A percentile compares a stretch with the other conserved stretches of the same genome.
Conservation (phyloP, 108 stramenopile genomes). For the Cyclostephanos invisitatus region DNA sequence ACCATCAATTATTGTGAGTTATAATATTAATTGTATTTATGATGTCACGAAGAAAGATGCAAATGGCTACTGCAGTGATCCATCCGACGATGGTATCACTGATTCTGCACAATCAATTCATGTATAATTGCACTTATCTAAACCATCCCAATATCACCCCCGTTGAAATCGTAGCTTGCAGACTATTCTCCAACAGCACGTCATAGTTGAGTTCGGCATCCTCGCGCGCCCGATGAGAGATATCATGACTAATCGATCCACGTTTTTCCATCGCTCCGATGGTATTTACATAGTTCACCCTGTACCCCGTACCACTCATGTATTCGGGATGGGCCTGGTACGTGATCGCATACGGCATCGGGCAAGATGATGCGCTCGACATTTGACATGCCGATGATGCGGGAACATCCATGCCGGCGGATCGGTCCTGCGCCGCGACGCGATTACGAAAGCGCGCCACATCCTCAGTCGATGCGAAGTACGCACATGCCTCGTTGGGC, state of each 20-base stretch:
- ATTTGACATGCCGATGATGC: background rate
- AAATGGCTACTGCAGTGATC: no score
- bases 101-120: background rate
- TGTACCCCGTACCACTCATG: slow-evolving; percentile 40
- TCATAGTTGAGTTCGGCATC: slow-evolving; percentile 48
- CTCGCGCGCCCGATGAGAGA: slow-evolving; percentile 17
- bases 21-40: no score
- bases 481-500: slow-evolving; percentile 71
- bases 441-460: slow-evolving; percentile 15
- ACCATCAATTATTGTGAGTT: no score
- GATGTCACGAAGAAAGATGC: no score
- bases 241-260: slow-evolving; percentile 29
- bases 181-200: slow-evolving; percentile 47
- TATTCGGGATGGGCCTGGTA: slow-evolving; percentile 87
- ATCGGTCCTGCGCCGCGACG: background rate
- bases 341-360: slow-evolving; percentile 64
- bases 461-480: slow-evolving; percentile 50
- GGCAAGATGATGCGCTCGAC: background rate
- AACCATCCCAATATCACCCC: slow-evolving; percentile 64
- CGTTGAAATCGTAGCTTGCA: slow-evolving; percentile 50
- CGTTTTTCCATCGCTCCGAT: slow-evolving; percentile 47
- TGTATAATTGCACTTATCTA: slow-evolving; percentile 5
- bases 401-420: background rate
- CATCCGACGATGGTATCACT: background rate
- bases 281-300: slow-evolving; percentile 43